A percentile compares a stretch with the other conserved stretches of the same genome.
These are phyloP conservation scores for Tetracentron sinense DNA, from an alignment of 164 flowering plant genomes.

Conservation along the genomic window DNA sequence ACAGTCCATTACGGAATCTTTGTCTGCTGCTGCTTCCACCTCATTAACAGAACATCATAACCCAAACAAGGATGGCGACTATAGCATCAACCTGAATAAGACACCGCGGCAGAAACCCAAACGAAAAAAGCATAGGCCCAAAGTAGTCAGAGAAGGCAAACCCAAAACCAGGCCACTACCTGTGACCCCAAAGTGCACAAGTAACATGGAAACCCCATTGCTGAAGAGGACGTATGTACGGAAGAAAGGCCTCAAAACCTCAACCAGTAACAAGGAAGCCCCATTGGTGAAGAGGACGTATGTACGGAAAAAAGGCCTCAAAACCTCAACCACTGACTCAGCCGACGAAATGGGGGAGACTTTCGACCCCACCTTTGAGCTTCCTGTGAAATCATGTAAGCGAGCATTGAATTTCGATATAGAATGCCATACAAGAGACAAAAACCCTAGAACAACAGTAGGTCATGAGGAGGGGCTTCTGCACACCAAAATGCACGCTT, in stretches of 20 bases:
- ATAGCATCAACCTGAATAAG: conserved; percentile 29
- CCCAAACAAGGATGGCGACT: conserved; percentile 26
- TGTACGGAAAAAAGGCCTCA: conserved; percentile 10
- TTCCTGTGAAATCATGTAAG: conserved; percentile 38
- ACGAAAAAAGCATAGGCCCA: conserved; percentile 70
- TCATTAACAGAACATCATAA: conserved; percentile 26
- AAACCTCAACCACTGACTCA: conserved; percentile 11
- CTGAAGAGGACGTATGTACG: conserved; percentile 22
- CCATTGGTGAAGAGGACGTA: conserved; percentile 17
- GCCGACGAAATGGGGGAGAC: conserved; percentile 7
- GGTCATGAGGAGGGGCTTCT: background rate
- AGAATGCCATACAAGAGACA: conserved; percentile 23
- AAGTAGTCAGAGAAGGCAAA: conserved; percentile 67
- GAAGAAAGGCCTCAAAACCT: conserved; percentile 6
- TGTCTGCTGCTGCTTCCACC: conserved; percentile 16
- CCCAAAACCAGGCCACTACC: conserved; percentile 41
- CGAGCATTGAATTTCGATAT: conserved; percentile 53
- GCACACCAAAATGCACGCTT: conserved; percentile 3
- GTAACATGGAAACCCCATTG: conserved; percentile 8
- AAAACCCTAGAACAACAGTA: background rate
- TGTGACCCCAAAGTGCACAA: conserved; percentile 19
- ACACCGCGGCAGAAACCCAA: conserved; percentile 53
- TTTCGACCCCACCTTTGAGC: conserved; percentile 8
- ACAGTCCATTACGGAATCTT: conserved; percentile 16
- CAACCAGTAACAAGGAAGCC: conserved; percentile 11